phyloP scores from a whole-genome alignment of 2,329 filamentous ascomycete species.

The Cladosporium velox region DNA sequence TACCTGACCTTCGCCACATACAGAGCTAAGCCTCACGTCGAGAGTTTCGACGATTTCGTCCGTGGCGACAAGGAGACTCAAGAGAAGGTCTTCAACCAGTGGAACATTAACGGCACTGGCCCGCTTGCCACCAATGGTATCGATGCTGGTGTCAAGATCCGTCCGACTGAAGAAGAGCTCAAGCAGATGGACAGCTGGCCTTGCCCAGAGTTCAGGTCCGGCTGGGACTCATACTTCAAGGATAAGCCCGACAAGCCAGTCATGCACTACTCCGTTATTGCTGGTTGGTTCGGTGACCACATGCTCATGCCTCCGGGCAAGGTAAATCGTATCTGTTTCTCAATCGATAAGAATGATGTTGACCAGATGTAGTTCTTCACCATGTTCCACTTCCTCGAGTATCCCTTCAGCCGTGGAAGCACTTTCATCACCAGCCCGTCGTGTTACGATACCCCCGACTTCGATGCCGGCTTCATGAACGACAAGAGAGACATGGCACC shows the following conservation, averaged over 20 bases:
- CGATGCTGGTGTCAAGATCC: slow-evolving; percentile 67
- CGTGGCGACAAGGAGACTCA: slow-evolving; percentile 73
- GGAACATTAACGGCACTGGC: slow-evolving; percentile 77
- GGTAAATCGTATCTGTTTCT: not conserved
- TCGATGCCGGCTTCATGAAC: slow-evolving; percentile 66
- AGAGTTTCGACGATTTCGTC: slow-evolving; percentile 79
- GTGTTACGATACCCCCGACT: slow-evolving; percentile 36
- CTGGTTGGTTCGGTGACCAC: slow-evolving; percentile 58
- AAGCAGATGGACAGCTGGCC: slow-evolving; percentile 63
- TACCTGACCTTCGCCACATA: slow-evolving; percentile 57
- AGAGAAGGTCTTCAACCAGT: slow-evolving; percentile 73
- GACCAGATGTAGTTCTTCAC: slow-evolving; percentile 62
- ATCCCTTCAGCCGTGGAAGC: slow-evolving; percentile 62
- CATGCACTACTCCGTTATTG: slow-evolving; percentile 73
- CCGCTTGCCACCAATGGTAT: slow-evolving; percentile 78
- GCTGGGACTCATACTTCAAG: slow-evolving; percentile 59
- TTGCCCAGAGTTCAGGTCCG: slow-evolving; percentile 56
- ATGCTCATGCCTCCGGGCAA: slow-evolving; percentile 70
- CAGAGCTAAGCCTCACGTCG: slow-evolving; percentile 58
- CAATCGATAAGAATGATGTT: not conserved
- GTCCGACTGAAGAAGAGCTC: slow-evolving; percentile 56
- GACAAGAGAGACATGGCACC: slow-evolving; percentile 82
- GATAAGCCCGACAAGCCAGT: slow-evolving; percentile 49
- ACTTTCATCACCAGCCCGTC: slow-evolving; percentile 59
- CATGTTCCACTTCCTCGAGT: slow-evolving; percentile 80